A percentile compares a stretch with the other conserved stretches of the same genome.
phyloP scores from a whole-genome alignment of 768 basidiomycete species.

The Omphalotus guepiniiformis region DNA sequence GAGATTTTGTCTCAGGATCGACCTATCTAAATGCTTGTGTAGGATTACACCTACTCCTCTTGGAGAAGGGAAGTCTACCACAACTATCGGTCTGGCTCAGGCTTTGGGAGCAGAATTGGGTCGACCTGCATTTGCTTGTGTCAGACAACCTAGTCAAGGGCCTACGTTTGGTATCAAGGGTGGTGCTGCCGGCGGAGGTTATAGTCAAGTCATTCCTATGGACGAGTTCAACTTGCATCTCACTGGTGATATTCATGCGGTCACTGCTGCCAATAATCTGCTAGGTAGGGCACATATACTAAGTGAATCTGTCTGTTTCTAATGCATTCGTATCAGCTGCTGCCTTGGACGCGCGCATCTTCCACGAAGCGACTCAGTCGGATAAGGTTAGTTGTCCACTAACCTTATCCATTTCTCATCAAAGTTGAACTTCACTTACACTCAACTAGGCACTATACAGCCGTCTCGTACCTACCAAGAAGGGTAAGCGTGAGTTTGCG shows the following conservation, averaged over 20 bases:
- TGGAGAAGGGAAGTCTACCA: constrained; percentile 98
- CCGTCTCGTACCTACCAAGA: constrained; percentile 88
- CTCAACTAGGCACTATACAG: constrained; percentile 67
- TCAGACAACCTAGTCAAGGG: constrained; percentile 97
- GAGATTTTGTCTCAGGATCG: background rate
- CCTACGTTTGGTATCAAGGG: constrained; percentile 99
- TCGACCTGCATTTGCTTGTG: constrained; percentile 92
- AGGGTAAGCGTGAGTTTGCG: constrained; percentile 92
- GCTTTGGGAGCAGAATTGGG: constrained; percentile 93
- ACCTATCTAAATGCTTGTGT: constrained; percentile 3
- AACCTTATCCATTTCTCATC: background rate
- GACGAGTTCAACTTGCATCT: constrained; percentile 98
- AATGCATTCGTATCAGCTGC: constrained; percentile 53
- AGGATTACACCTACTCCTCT: constrained; percentile 96
- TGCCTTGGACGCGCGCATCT: constrained; percentile 93
- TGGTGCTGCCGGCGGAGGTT: constrained; percentile 96
- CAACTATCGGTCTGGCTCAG: constrained; percentile 94
- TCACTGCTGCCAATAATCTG: constrained; percentile 95
- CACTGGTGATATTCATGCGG: constrained; percentile 97
- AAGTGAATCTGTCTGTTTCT: constrained; percentile 7
- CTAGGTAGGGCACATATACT: constrained; percentile 49
- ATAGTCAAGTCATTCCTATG: constrained; percentile 99
- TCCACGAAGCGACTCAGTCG: constrained; percentile 93
- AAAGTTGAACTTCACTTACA: background rate
- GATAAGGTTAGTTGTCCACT: constrained; percentile 70